Evolutionary conservation across 1,284 basidiomycete genomes (phyloP), one percentile per base, ranked within the genome.

Genomic region (Meira miltonrushii): DNA sequence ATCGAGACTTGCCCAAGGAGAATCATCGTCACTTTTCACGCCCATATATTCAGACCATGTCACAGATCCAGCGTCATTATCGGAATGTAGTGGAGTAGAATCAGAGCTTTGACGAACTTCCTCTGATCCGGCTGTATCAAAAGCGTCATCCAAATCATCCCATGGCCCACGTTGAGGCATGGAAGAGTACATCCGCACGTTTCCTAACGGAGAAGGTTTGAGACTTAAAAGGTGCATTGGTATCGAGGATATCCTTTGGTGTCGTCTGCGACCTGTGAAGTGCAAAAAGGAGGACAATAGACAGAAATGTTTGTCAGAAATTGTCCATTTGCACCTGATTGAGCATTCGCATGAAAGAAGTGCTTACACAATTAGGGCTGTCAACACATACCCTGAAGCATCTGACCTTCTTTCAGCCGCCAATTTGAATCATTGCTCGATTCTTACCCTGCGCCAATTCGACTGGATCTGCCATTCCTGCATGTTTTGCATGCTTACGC

Each of bases 401-500:
- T 33, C 8, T 33, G 28, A 33, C 28, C 28, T 33, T 33, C 28
- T 33, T 33, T 33, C 28, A 75, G n/a, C 72, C 81, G 49, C 90
- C 91, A 79, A 92, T 93, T 62, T 90, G 82, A 66, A 92, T 92
- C 88, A 89, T 91, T 58, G 85, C 88, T 55, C 72, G 60, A 49
- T 68, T 72, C 55, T 58, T 39, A 33, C 60, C 56, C 37, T 62
- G 59, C 11, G 71, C 71, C 33, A 74, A 62, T 60, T 71, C 72
- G 25, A 57, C 62, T 3, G 67, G 71, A 49, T 66, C 65, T 13
- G 50, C 41, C 69, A 71, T 71, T 9, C 72, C 72, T 13, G 85
- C 87, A 74, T 93, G 90, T 71, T 88, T 90, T 74, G 86, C 89
- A 71, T 88, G 85, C 81, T 92, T 93, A 50, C 84, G 83, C 21